A percentile compares a stretch with the other conserved stretches of the same genome.
phyloP scores from a whole-genome alignment of 768 basidiomycete species.

The Podaxis sp. region DNA sequence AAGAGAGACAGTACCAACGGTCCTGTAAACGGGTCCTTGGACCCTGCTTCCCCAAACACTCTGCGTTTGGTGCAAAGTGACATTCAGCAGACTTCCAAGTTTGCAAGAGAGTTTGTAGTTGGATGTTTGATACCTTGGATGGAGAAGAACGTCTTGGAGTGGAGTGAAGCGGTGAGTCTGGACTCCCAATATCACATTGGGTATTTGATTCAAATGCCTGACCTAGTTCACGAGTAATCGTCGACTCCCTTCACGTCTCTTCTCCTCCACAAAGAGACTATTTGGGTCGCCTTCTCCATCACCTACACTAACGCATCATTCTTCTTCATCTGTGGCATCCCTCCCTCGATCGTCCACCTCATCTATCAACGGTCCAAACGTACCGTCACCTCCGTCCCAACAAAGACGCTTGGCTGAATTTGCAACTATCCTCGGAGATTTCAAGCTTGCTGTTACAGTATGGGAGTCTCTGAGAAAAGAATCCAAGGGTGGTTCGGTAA shows the following conservation, averaged over 20 bases:
- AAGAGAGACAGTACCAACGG: neutral
- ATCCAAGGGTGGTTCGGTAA: conserved; percentile 79
- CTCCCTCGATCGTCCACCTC: conserved; percentile 33
- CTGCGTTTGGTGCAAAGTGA: conserved; percentile 65
- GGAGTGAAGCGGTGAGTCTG: conserved; percentile 76
- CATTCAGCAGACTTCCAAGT: conserved; percentile 68
- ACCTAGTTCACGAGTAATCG: conserved; percentile 38
- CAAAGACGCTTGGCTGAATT: conserved; percentile 93
- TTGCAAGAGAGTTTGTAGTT: conserved; percentile 82
- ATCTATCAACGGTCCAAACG: conserved; percentile 19
- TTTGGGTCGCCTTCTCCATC: conserved; percentile 64
- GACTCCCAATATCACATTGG: neutral
- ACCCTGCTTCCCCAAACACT: conserved; percentile 29
- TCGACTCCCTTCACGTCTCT: conserved; percentile 81
- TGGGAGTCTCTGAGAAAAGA: conserved; percentile 91
- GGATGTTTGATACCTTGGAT: conserved; percentile 95
- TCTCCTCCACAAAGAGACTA: conserved; percentile 79
- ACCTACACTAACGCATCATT: conserved; percentile 34
- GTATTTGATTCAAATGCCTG: neutral
- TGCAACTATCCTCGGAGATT: conserved; percentile 87
- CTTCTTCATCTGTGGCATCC: conserved; percentile 38
- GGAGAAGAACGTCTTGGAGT: conserved; percentile 90
- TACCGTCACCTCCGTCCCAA: conserved; percentile 49
- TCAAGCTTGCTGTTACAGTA: conserved; percentile 72
- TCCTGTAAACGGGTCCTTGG: conserved; percentile 17